Evolutionary conservation across 768 basidiomycete species (phyloP).

Genomic region (Polyporus arcularius): DNA sequence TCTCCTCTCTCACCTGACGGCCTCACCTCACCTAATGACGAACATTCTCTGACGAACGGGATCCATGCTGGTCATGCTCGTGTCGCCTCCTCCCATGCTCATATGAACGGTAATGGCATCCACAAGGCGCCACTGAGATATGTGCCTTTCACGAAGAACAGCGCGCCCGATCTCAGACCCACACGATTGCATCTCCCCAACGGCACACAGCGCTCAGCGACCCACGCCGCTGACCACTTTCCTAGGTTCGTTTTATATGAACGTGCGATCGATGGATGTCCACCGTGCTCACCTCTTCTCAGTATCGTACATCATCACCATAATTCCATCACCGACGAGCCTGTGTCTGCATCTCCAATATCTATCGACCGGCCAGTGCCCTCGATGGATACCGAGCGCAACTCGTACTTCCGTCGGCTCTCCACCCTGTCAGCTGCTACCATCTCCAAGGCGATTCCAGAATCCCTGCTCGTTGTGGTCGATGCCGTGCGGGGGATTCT

Average conservation of each 20-base stretch:
- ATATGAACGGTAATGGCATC: constrained; percentile 8
- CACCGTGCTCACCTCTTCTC: constrained; percentile 18
- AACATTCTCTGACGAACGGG: constrained; percentile 53
- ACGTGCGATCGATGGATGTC: not conserved
- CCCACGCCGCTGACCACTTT: constrained; percentile 41
- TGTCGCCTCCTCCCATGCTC: constrained; percentile 16
- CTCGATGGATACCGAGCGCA: constrained; percentile 76
- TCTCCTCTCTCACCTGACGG: constrained; percentile 55
- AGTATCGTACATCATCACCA: constrained; percentile 17
- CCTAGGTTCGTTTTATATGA: constrained; percentile 45
- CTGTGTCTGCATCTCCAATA: constrained; percentile 42
- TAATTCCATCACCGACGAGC: constrained; percentile 28
- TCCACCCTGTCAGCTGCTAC: constrained; percentile 69
- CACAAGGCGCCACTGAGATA: constrained; percentile 30
- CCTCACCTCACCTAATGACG: constrained; percentile 58
- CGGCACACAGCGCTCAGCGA: constrained; percentile 21
- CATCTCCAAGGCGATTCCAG: constrained; percentile 67
- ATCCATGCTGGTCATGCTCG: constrained; percentile 28
- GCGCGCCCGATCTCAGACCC: constrained; percentile 79
- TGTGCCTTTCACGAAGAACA: constrained; percentile 59
- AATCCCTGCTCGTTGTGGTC: constrained; percentile 65
- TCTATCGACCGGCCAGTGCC: constrained; percentile 45
- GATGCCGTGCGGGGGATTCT: constrained; percentile 92
- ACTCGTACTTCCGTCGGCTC: constrained; percentile 93
- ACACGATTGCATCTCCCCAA: constrained; percentile 41